Percentiles rank a stretch among this genome's conserved stretches.
Evolutionary conservation across 139 green algal species (phyloP).

Genomic region (Dunaliella primolecta): DNA sequence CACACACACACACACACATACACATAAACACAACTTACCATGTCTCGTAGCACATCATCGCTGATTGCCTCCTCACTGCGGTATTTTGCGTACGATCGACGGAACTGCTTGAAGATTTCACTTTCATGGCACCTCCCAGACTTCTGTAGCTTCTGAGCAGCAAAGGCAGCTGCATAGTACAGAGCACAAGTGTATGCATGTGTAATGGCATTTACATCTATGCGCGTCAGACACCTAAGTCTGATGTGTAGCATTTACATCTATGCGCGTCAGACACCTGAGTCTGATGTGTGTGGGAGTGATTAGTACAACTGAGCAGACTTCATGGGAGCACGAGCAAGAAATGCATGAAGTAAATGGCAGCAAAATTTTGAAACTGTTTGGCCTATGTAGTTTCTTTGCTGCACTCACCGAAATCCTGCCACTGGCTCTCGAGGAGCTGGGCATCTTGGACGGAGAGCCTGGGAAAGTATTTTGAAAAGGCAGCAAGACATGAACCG

Average conservation of each 20-base stretch:
- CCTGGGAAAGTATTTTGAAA: no score
- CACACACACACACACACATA: no score
- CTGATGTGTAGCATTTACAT: not conserved
- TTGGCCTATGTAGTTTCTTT: no score
- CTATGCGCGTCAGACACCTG: not conserved
- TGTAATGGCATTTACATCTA: not conserved
- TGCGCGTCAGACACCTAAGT: not conserved
- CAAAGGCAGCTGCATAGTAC: constrained; percentile 46
- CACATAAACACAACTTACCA: no score
- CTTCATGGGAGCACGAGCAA: no score
- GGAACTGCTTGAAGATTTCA: constrained; percentile 59
- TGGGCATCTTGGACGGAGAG: constrained; percentile 50
- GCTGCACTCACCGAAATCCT: constrained; percentile 69
- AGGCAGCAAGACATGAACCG: no score
- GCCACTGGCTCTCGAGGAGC: constrained; percentile 63
- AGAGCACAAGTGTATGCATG: no score
- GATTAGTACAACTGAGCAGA: no score
- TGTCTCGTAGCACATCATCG: constrained; percentile 48
- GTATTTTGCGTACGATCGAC: constrained; percentile 34
- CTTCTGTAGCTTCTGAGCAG: constrained; percentile 45
- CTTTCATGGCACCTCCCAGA: constrained; percentile 69
- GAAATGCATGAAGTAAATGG: no score
- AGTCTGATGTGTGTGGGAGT: no score
- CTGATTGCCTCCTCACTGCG: constrained; percentile 41
- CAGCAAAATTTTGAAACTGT: no score